Conservation (phyloP, 208 protist species). For the Balamuthia mandrillaris region DNA sequence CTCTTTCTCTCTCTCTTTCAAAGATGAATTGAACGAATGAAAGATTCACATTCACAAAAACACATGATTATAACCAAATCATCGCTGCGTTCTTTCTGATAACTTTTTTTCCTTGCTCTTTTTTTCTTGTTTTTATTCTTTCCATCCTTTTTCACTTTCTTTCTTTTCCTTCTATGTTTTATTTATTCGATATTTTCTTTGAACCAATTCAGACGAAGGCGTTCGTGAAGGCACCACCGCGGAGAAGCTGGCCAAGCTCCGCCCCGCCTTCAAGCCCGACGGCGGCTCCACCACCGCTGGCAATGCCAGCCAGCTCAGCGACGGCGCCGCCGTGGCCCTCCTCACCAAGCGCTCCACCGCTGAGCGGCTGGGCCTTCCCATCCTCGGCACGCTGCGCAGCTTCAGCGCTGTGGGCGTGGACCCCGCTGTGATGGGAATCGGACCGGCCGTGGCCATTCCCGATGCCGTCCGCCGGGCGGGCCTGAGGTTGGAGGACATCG, state of each 20-base stretch:
- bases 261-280: constrained; percentile 44
- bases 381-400: constrained; percentile 38
- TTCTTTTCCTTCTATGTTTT: too few relatives aligned
- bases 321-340: constrained; percentile 60
- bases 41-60: too few relatives aligned
- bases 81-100: too few relatives aligned
- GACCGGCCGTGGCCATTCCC: constrained; percentile 66
- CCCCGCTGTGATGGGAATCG: constrained; percentile 56
- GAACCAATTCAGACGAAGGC: constrained; percentile 65
- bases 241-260: constrained; percentile 57
- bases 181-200: too few relatives aligned
- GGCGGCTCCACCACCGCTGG: constrained; percentile 73
- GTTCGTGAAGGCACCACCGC: constrained; percentile 48
- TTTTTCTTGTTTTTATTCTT: too few relatives aligned
- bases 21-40: too few relatives aligned
- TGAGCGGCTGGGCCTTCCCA: constrained; percentile 48
- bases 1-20: too few relatives aligned
- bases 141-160: too few relatives aligned
- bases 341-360: constrained; percentile 34
- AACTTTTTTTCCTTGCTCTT: too few relatives aligned
- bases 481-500: constrained; percentile 69
- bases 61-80: too few relatives aligned
- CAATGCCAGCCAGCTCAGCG: constrained; percentile 70
- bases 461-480: constrained; percentile 59
- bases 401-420: constrained; percentile 47